A percentile compares a stretch with the other conserved stretches of the same genome.
These are phyloP conservation scores for Toxicodendron radicans DNA, from an alignment of 345 rosid species.

Conservation along the genomic window DNA sequence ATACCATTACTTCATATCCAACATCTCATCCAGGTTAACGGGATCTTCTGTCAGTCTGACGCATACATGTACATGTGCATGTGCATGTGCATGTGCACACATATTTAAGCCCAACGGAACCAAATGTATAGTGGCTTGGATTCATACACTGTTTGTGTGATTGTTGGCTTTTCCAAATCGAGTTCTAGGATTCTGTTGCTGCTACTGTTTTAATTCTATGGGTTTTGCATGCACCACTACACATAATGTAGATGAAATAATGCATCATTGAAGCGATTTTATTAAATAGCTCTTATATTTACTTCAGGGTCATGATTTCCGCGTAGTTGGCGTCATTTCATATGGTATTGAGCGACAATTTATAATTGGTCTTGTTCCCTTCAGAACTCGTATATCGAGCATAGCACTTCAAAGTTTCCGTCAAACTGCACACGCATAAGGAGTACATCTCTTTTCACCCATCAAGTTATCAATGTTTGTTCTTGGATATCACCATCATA, in stretches of 20 bases:
- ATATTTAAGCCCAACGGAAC: not conserved
- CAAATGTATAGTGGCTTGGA: not conserved
- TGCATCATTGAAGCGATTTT: not conserved
- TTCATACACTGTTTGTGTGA: not conserved
- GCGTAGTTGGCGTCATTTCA: not conserved
- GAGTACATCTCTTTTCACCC: not conserved
- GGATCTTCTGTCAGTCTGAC: not conserved
- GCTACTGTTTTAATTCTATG: not conserved
- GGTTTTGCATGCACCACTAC: not conserved
- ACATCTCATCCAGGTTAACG: not conserved
- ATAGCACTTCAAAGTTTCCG: not conserved
- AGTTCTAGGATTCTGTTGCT: not conserved
- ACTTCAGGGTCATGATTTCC: not conserved
- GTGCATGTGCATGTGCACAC: not conserved
- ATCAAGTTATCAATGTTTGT: not conserved
- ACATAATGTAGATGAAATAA: not conserved
- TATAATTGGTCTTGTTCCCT: not conserved
- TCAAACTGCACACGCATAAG: not conserved
- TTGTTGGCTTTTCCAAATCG: not conserved
- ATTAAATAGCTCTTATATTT: not conserved
- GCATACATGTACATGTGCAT: too few species aligned
- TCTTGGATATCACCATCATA: not conserved
- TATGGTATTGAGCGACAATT: slow-evolving; percentile 6
- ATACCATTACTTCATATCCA: too few species aligned
- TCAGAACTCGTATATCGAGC: not conserved